These are phyloP conservation scores for Quercus gilva DNA, from an alignment of 306 rosid genomes.

Conservation along the genomic window DNA sequence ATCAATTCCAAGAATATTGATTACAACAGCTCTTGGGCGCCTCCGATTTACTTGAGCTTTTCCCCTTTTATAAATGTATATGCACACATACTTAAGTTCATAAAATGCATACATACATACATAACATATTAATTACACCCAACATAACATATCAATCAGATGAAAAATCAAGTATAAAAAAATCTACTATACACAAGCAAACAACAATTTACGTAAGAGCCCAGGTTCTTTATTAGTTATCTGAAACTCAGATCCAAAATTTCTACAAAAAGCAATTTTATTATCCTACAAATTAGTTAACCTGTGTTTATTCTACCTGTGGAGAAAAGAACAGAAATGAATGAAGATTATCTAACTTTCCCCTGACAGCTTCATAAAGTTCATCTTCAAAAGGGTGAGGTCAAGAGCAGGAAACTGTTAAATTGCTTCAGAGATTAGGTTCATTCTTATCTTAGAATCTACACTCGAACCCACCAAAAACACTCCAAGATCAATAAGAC, in stretches of 20 bases:
- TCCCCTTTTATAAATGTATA: not conserved
- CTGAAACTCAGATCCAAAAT: not conserved
- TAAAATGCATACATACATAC: too few relatives aligned
- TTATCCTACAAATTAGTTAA: not conserved
- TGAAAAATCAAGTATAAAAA: not conserved
- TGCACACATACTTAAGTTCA: not conserved
- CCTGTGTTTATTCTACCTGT: not conserved
- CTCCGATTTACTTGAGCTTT: not conserved
- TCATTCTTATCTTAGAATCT: not conserved
- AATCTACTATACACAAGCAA: not conserved
- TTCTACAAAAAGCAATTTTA: not conserved
- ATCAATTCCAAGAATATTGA: not conserved
- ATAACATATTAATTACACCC: too few relatives aligned
- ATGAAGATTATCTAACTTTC: too few relatives aligned
- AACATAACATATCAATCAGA: not conserved
- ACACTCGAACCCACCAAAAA: not conserved
- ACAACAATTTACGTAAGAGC: not conserved
- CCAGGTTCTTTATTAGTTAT: not conserved
- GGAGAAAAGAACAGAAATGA: not conserved
- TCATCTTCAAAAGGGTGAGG: too few relatives aligned
- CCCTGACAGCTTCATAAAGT: too few relatives aligned
- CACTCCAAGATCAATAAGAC: not conserved
- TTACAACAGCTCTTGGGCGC: not conserved
- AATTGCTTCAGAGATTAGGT: not conserved
- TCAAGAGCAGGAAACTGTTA: not conserved